Base-by-base conservation (phyloP, 331 rosid genomes). In the Spiraea crenata region DNA sequence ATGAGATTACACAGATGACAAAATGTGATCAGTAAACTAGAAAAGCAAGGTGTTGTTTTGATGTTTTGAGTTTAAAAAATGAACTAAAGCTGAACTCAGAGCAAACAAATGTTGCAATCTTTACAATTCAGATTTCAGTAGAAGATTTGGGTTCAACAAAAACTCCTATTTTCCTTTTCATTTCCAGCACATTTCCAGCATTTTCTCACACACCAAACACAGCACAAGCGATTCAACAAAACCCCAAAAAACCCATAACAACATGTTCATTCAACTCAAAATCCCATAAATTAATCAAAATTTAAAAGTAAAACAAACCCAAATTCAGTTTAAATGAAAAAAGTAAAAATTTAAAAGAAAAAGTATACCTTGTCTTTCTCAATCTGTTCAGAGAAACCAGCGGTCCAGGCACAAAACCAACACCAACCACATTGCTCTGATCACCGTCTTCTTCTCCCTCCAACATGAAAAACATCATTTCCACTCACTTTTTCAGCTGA, bases 361-460 rank as follows among this genome's bases (percentile, higher is more conserved):
- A 38, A 14, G 47, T 41, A 19, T 82, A 90, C 98, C 98, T 90
- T 85, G 86, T 93, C 98, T 50, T 67, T 77, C 76, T 88, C 96
- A 87, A 93, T 89, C 87, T 93, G 98, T 45, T 90, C 97, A 93
- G 98, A 66, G 98, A 84, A 77, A 93, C 74, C 77, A 83, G 82
- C 78, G 97, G 97, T 65, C 91, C 97, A 34, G 97, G 98, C 77
- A 86, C 84, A 83, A 87, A 93, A 63, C 77, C 86, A 69, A 38
- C 41, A 63, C 3, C 81, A 54, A 42, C 60, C 59, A 55, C 80
- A 70, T 61, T 82, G 37, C 68, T 81, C 63, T 66, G 72, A 9
- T 44, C 81, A 12, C 52, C 71, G n/a, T 65, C 78, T 2, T 79
- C 77, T 13, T 75, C 83, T 13, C 48, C n/a, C 81, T 67, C 38